These are phyloP conservation scores for Ophiosphaerella narmari DNA, from an alignment of 2,329 filamentous ascomycete genomes.

Conservation along the genomic window DNA sequence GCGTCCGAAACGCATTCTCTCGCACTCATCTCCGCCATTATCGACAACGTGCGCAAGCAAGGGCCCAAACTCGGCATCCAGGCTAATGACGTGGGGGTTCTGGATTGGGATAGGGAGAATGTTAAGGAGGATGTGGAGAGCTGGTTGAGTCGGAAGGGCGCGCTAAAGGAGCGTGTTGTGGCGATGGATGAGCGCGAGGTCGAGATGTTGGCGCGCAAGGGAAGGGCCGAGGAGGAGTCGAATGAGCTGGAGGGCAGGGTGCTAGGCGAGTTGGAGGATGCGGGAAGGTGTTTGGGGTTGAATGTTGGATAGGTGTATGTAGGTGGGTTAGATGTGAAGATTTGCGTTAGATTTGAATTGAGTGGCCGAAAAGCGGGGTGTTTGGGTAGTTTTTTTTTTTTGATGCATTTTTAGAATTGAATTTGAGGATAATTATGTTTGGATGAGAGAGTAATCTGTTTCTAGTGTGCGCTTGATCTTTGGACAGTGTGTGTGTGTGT, in stretches of 20 bases:
- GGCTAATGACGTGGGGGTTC: conserved; percentile 66
- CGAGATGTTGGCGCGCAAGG: conserved; percentile 56
- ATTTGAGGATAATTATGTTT: neutral
- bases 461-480: no score
- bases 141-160: conserved; percentile 71
- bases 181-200: conserved; percentile 74
- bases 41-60: conserved; percentile 66
- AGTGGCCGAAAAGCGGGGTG: neutral
- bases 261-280: conserved; percentile 50
- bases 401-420: neutral
- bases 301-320: conserved; percentile 11
- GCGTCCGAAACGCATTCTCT: conserved; percentile 80
- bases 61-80: conserved; percentile 53
- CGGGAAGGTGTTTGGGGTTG: conserved; percentile 44
- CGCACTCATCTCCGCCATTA: conserved; percentile 73
- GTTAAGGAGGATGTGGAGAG: conserved; percentile 84
- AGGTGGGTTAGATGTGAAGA: neutral
- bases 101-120: conserved; percentile 74
- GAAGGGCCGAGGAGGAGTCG: conserved; percentile 30
- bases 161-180: conserved; percentile 73
- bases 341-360: no score
- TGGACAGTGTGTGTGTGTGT: no score
- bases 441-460: no score
- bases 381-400: neutral
- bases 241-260: conserved; percentile 78